Percentiles rank a stretch among this genome's conserved stretches.
Evolutionary conservation across 441 rosid species (phyloP).

Genomic region (Erysimum pusillum): DNA sequence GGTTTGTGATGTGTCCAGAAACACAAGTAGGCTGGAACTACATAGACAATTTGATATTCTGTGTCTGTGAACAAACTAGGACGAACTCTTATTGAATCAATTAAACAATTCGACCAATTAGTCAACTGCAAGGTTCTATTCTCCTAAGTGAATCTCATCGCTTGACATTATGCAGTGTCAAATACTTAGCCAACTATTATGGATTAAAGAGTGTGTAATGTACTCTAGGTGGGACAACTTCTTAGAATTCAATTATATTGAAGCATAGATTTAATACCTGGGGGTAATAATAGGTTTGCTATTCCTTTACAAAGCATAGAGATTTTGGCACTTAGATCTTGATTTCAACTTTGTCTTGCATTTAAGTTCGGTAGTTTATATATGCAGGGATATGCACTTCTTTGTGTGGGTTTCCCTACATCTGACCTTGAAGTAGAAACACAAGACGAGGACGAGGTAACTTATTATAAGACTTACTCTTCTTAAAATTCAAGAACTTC

Average conservation of each 20-base stretch:
- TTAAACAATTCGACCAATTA: neutral
- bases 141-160: slow-evolving; percentile 7
- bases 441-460: slow-evolving; percentile 95
- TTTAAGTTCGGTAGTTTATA: slow-evolving; percentile 25
- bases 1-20: neutral
- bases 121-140: neutral
- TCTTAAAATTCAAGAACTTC: slow-evolving; percentile 19
- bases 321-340: neutral
- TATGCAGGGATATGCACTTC: slow-evolving; percentile 91
- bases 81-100: neutral
- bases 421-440: slow-evolving; percentile 93
- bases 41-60: neutral
- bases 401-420: slow-evolving; percentile 88
- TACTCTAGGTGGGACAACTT: neutral
- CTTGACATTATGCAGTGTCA: slow-evolving; percentile 3
- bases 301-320: neutral
- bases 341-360: slow-evolving; percentile 15
- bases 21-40: neutral
- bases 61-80: slow-evolving; percentile 8
- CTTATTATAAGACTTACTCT: slow-evolving; percentile 22
- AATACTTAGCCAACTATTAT: neutral
- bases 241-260: slow-evolving; percentile 1
- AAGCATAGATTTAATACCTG: neutral
- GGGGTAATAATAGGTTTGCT: neutral
- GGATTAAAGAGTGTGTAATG: neutral